Base-by-base conservation (phyloP, 1,139 yeast genomes). In the Candida frijolesensis region DNA sequence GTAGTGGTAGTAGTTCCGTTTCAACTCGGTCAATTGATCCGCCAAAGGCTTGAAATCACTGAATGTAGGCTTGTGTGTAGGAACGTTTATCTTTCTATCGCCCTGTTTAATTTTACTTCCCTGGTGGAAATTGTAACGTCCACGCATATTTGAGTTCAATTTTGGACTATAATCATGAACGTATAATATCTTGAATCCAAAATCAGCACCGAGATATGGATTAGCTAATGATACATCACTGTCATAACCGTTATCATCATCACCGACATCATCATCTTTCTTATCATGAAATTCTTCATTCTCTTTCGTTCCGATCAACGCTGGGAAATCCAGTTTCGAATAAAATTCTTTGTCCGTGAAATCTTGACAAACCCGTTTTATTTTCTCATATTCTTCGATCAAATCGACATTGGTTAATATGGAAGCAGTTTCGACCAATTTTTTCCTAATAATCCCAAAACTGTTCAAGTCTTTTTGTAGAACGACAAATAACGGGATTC, bases 401-500 rank as follows among this genome's bases (percentile, higher is more conserved):
- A 70, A 57, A 48, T 68, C 65, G 22, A 61, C 56, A 4, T 54
- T 59, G 2, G 75, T 62, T 42, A 74, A 63, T 3, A 64, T 45
- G 35, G 63, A 67, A 1, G 60, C 62, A 0, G 57, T 55, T n/a
- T 69, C 66, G 51, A 83, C 83, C 38, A 89, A 60, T 60, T 87
- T 87, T 16, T 66, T 64, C 54, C 86, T 68, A 27, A 90, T 82
- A 0, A 65, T 60, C 2, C 85, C 85, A 61, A 80, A 83, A 45
- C 76, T 68, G 19, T 53, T 54, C 11, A 81, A 75, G 5, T 71
- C 85, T 11, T 71, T 72, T 4, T 78, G 67, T 25, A 89, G 62
- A 0, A 84, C 78, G 38, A 90, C 73, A 60, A 90, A 86, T 58
- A 89, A 82, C 1, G 98, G 97, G 2, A 86, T 66, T 1, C 91